Evolutionary conservation across 2,329 filamentous ascomycete genomes (phyloP), one percentile per base, ranked within the genome.

Genomic region (Septoria linicola): DNA sequence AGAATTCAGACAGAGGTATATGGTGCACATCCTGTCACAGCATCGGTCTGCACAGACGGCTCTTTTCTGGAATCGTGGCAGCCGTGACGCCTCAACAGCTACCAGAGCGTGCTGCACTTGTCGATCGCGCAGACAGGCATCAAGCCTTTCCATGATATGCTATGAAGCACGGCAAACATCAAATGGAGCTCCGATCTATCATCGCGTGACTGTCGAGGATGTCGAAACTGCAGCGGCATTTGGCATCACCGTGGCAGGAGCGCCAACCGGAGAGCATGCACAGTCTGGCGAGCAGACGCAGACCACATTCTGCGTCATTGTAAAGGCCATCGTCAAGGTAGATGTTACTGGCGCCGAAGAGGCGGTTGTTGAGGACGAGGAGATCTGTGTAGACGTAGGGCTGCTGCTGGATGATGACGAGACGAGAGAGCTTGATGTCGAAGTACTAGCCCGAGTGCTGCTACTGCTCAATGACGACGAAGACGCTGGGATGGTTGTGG

Each of bases 231-330:
- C 23, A 27, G 23, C 23, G 10, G 23, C 23, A 10, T 10, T 34
- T 13, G 31, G 31, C 31, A 13, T 34, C 11, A 39, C 16, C n/a
- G 36, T 17, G 16, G 19, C 41, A 19, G 41, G 41, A 13, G 39
- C 50, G 21, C 44, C 37, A 4, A 40, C 50, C 7, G 50, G 43
- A 17, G 40, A 42, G 13, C 50, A 53, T 20, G 21, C 36, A 20
- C 50, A 53, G 4, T 43, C 17, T 8, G 50, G 44, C 16, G 43
- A 34, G 25, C 44, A 53, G 10, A 53, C 44, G 31, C 50, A 53
- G 17, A 49, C 40, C 1, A 49, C 31, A 10, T 53, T 53, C 14
- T 53, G 44, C 11, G 50, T 53, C 14, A 53, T 37, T 5, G 50
- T 53, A 21, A 53, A 42, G 19, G 41, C 36, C 50, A 49, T 53